Base-by-base conservation (phyloP, 345 rosid species). In the Salix suchowensis region DNA sequence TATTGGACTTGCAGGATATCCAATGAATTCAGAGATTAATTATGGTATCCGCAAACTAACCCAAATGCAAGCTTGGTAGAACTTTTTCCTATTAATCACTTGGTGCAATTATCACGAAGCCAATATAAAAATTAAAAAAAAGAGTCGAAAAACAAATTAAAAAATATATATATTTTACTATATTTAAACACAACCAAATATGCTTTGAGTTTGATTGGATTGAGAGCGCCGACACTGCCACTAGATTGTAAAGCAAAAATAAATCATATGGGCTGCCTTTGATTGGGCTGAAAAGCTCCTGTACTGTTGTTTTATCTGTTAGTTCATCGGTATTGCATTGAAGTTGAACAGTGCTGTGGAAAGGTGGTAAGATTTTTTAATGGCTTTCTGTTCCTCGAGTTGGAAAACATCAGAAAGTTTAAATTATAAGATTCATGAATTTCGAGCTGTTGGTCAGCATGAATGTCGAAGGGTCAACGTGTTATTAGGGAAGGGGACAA, bases 391-490 rank as follows among this genome's bases (percentile, higher is more conserved):
- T 40, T 68, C 34, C 71, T 11, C 2, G 34, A 68, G 10, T 0
- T 42, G 55, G 71, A 21, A 12, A 52, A 28, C 11, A 68, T 24
- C 44, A 40, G 52, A 68, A 40, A 7, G 46, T 68, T 40, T n/a
- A 16, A 75, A 52, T 66, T 52, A 50, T 66, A 30, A n/a, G 44
- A 60, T 44, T 68, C 23, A 5, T 21, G 9, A 76, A 62, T 21
- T 2, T 60, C 15, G 0, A 23, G 67, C 39, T 37, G 37, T 26
- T 36, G 58, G 62, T 18, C 23, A 52, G 65, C 9, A 75, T 77
- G 54, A 70, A 70, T 44, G 69, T 70, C 74, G 42, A 68, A 67
- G 44, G 64, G 78, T 68, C 77, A 50, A 55, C 62, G 0, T 12
- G 37, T 30, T 32, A 23, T 14, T 2, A 52, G 55, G 48, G 28